Base-by-base conservation (phyloP, 2,329 filamentous ascomycete species). In the Dendryphion nanum region DNA sequence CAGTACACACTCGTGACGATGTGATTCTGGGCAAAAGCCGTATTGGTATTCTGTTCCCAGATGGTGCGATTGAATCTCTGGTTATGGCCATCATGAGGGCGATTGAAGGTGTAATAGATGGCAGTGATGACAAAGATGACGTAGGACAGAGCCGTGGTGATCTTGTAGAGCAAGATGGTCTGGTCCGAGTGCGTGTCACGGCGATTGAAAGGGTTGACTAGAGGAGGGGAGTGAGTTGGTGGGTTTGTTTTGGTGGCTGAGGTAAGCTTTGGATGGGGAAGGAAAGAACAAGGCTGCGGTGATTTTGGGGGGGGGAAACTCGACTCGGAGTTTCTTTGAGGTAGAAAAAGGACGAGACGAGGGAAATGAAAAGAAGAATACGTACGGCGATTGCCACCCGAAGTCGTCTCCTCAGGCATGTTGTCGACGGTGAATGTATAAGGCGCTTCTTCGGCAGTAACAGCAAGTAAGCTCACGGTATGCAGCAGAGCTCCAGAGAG, bases 151-250 rank as follows among this genome's bases (percentile, higher is more conserved):
- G 83, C 75, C 4, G 86, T 87, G 45, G 89, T 69, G 61, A 89
- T 68, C 66, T 88, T 89, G 77, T 93, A 93, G 23, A 80, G 73
- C 48, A 80, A 72, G 53, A 95, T 71, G 35, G 81, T 74, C 45
- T 72, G 71, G 19, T 69, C 65, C 44, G 75, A 75, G 59, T 88
- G 82, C 14, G 78, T 74, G 42, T 89, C 84, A 55, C 81, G 81
- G 66, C 76, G 82, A 42, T 77, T 72, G 69, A 93, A 93, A 18
- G 87, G 87, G 64, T 93, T 93, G 61, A 80, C 83, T 86, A 38
- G 19, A 41, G 23, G 18, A 13, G 12, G 35, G 18, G 20, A 37
- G 38, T 30, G 49, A 35, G 19, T n/a, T n/a, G 26, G 14, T 18
- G 23, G 23, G n/a, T 12, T 28, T 10, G 8, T 32, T 26, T n/a